Base-by-base conservation (phyloP, 1,139 yeast genomes). In the Yamadazyma sp. region DNA sequence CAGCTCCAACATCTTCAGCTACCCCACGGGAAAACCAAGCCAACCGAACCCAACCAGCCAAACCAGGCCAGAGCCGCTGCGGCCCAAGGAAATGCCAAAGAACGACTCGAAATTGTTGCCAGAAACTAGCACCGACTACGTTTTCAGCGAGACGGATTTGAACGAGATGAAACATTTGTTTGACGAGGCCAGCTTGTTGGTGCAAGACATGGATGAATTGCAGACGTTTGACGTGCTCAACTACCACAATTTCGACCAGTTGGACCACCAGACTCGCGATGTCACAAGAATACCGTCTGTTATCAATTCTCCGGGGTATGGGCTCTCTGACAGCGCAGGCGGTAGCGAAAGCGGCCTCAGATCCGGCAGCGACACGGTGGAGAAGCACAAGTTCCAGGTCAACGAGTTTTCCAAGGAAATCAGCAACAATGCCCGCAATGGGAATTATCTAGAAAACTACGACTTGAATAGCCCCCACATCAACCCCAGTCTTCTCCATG, bases 181-280 rank as follows among this genome's bases (percentile, higher is more conserved):
- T 44, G 70, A 71, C 44, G 81, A 77, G 36, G 82, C 82, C 3
- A 62, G 71, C 22, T 51, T 67, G 27, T 56, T 78, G 43, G 80
- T 78, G 13, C 67, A 68, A 35, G 82, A 77, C 43, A 62, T 77
- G 47, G 68, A 69, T 43, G 76, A 67, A 21, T 51, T 73, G 34
- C 63, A 70, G 29, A 46, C 59, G 3, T 44, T 59, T 14, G 62
- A 58, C 37, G 32, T 53, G 2, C 33, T 47, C 6, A 29, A 32
- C 14, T 16, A 24, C 22, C 26, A 35, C 17, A 27, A 26, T 14
- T 11, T 29, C 15, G 34, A 35, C 20, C 34, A 33, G 10, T 31
- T 18, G 26, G 23, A 17, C 3, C 15, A 14, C 17, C 30, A 20
- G 13, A 11, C 15, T 20, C 12, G 14, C 21, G 23, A 35, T 23